phyloP scores from a whole-genome alignment of 495 filamentous ascomycete genomes.

The Eremomyces bilateralis region DNA sequence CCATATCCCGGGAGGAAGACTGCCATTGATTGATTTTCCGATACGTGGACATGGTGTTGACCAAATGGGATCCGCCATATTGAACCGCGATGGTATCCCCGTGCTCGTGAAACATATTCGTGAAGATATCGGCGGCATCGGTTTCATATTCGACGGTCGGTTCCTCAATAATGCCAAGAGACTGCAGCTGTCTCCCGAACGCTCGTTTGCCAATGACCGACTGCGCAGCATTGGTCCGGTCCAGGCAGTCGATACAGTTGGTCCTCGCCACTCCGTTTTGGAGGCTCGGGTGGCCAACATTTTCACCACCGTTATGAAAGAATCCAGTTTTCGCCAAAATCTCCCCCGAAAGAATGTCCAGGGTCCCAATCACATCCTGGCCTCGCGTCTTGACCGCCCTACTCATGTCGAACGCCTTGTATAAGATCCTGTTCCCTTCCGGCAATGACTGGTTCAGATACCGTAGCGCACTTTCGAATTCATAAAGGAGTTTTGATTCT shows the following conservation, averaged over 20 bases:
- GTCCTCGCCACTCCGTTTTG: slow-evolving; percentile 89
- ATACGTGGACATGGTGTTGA: slow-evolving; percentile 98
- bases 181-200: slow-evolving; percentile 78
- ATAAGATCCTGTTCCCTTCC: slow-evolving; percentile 58
- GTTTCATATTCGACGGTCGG: slow-evolving; percentile 79
- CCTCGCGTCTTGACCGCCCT: slow-evolving; percentile 84
- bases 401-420: slow-evolving; percentile 97
- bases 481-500: slow-evolving; percentile 73
- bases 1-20: slow-evolving; percentile 92
- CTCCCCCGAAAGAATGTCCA: slow-evolving; percentile 74
- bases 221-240: slow-evolving; percentile 90
- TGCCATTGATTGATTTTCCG: slow-evolving; percentile 98
- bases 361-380: slow-evolving; percentile 79
- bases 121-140: slow-evolving; percentile 86
- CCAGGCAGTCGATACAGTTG: slow-evolving; percentile 94
- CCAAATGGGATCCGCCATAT: slow-evolving; percentile 90
- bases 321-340: slow-evolving; percentile 72
- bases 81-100: slow-evolving; percentile 95
- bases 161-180: slow-evolving; percentile 64
- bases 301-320: slow-evolving; percentile 71
- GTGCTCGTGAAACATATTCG: slow-evolving; percentile 81
- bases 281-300: slow-evolving; percentile 37
- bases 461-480: slow-evolving; percentile 70
- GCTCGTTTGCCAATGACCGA: slow-evolving; percentile 97
- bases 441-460: slow-evolving; percentile 95